phyloP scores from a whole-genome alignment of 305 asterid species.

The Fraxinus ornus region DNA sequence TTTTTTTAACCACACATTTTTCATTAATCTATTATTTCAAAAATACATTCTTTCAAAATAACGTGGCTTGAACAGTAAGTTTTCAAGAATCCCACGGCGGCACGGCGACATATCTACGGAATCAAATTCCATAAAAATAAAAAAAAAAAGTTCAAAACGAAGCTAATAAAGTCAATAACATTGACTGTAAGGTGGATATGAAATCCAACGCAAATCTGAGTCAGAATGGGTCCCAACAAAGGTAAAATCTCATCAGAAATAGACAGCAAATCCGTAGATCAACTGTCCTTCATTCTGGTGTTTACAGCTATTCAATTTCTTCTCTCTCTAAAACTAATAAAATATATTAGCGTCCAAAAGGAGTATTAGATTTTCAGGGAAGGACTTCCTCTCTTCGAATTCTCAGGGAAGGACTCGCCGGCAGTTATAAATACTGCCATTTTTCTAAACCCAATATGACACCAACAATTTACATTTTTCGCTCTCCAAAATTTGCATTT shows the following conservation, averaged over 20 bases:
- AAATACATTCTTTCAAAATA: too few species aligned
- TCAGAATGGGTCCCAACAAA: conserved; percentile 31
- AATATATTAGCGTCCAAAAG: conserved; percentile 18
- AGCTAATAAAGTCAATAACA: background rate
- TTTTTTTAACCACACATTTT: too few species aligned
- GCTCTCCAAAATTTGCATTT: background rate
- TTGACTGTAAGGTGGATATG: conserved; percentile 1
- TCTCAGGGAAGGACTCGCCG: conserved; percentile 78
- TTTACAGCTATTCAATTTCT: background rate
- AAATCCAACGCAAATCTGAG: conserved; percentile 35
- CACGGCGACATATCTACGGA: too few species aligned
- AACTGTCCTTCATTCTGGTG: background rate
- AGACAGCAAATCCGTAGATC: background rate
- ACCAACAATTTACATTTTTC: background rate
- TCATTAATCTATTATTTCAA: too few species aligned
- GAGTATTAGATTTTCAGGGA: conserved; percentile 40
- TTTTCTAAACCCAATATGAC: conserved; percentile 15
- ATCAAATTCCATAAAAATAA: too few species aligned
- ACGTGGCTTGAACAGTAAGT: too few species aligned
- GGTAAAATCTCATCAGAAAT: background rate
- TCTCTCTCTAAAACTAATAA: background rate
- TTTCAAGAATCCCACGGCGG: too few species aligned
- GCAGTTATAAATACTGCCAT: conserved; percentile 58
- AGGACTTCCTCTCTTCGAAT: conserved; percentile 58
- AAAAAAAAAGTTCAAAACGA: too few species aligned